Conservation (phyloP, 441 rosid genomes). For the Pelargonium myrrhifolium region DNA sequence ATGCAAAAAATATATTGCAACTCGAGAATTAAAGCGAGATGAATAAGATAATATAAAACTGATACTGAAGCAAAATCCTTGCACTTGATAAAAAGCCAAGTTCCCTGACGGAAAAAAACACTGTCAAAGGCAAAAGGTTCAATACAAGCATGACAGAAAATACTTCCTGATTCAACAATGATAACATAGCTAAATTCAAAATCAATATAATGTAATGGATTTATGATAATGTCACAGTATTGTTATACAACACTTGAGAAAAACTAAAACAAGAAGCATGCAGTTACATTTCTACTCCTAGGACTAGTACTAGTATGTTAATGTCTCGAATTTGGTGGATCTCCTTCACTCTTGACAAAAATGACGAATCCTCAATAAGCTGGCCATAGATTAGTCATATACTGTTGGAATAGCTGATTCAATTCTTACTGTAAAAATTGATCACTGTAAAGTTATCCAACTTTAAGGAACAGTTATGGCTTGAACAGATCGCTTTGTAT, state of each 20-base stretch:
- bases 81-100: background rate
- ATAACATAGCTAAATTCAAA: conserved; percentile 1
- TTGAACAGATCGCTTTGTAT: conserved; percentile 89
- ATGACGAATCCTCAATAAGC: background rate
- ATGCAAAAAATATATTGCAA: conserved; percentile 1
- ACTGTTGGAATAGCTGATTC: background rate
- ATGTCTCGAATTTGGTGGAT: background rate
- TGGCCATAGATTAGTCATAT: background rate
- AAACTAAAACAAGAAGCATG: background rate
- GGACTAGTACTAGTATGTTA: background rate
- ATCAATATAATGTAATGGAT: background rate
- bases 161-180: background rate
- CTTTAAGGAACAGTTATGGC: conserved; percentile 83
- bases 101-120: background rate
- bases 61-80: background rate
- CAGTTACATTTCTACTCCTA: background rate
- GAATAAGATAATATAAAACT: too few relatives aligned
- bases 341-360: background rate
- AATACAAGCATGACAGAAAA: background rate
- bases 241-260: background rate
- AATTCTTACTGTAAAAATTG: conserved; percentile 1
- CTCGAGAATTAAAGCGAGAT: too few relatives aligned
- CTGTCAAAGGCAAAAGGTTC: background rate
- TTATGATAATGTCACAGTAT: background rate
- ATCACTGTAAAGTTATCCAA: background rate